A percentile compares a stretch with the other conserved stretches of the same genome.
Conservation (phyloP, 208 protist genomes). For the Acanthamoeba healyi region DNA sequence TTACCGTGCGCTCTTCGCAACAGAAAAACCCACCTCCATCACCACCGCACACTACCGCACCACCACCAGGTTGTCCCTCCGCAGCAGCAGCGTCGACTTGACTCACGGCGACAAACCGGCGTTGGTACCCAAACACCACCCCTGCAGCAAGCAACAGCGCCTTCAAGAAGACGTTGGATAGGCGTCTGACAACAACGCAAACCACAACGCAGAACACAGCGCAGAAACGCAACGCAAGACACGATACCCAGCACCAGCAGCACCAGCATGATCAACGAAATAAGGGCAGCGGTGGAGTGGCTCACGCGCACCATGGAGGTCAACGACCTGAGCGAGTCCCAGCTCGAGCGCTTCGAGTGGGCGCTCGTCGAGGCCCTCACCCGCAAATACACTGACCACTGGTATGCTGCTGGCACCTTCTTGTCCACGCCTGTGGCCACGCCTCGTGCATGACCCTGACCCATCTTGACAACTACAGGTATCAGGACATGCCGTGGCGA, state of each 20-base stretch:
- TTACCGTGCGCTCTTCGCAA: too few relatives aligned
- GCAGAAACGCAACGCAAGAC: not conserved
- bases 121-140: not conserved
- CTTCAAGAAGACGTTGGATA: not conserved
- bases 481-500: constrained; percentile 49
- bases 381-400: constrained; percentile 42
- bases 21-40: too few relatives aligned
- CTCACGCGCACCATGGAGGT: constrained; percentile 35
- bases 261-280: constrained; percentile 50
- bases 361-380: constrained; percentile 34
- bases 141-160: not conserved
- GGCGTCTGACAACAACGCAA: not conserved
- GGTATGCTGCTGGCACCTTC: not conserved
- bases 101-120: not conserved
- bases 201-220: not conserved
- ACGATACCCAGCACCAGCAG: not conserved
- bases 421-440: too few relatives aligned
- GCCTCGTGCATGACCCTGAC: too few relatives aligned
- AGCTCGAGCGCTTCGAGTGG: constrained; percentile 29
- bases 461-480: not conserved
- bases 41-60: not conserved
- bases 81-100: not conserved
- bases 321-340: not conserved
- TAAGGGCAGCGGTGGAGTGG: constrained; percentile 51
- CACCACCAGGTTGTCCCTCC: too few relatives aligned